Evolutionary conservation across 2,329 filamentous ascomycete species (phyloP).

Genomic region (Plenodomus tracheiphilus): DNA sequence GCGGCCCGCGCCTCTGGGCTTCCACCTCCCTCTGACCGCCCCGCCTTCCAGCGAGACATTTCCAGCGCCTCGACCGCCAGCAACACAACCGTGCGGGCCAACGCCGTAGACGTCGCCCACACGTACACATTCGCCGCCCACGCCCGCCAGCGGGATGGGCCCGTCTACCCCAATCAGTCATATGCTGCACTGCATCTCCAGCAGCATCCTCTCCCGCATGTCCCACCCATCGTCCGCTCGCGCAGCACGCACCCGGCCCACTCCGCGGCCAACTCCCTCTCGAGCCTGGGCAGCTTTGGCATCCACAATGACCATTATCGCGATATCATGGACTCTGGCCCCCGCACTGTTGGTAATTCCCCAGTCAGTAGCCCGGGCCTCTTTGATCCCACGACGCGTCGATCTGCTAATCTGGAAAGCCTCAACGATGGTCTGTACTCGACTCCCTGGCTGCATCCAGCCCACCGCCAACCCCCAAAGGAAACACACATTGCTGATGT

Average conservation of each 20-base stretch:
- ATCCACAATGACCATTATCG: slow-evolving; percentile 38
- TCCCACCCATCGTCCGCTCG: slow-evolving; percentile 46
- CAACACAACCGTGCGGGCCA: slow-evolving; percentile 46
- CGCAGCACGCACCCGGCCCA: slow-evolving; percentile 49
- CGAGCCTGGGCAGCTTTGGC: slow-evolving; percentile 48
- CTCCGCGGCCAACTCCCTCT: slow-evolving; percentile 42
- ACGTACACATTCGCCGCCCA: slow-evolving; percentile 17
- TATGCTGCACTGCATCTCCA: slow-evolving; percentile 54
- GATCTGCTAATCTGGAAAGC: slow-evolving; percentile 33
- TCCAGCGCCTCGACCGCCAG: slow-evolving; percentile 49
- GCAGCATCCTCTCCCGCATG: slow-evolving; percentile 45
- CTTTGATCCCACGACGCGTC: slow-evolving; percentile 46
- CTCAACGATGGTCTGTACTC: slow-evolving; percentile 49
- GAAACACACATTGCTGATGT: slow-evolving; percentile 87
- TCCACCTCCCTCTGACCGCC: slow-evolving; percentile 35
- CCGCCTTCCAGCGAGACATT: slow-evolving; percentile 45
- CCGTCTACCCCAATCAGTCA: slow-evolving; percentile 54
- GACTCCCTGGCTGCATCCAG: slow-evolving; percentile 55
- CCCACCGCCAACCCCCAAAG: slow-evolving; percentile 54
- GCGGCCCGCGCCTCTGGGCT: slow-evolving; percentile 8
- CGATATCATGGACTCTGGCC: slow-evolving; percentile 43
- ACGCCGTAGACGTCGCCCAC: slow-evolving; percentile 29
- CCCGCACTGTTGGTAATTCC: slow-evolving; percentile 51
- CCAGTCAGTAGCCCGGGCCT: slow-evolving; percentile 53
- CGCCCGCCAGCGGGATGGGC: slow-evolving; percentile 34